Percentiles rank a stretch among this genome's conserved stretches.
phyloP scores from a whole-genome alignment of 2,329 filamentous ascomycete genomes.

The Stagonosporopsis rhizophila region DNA sequence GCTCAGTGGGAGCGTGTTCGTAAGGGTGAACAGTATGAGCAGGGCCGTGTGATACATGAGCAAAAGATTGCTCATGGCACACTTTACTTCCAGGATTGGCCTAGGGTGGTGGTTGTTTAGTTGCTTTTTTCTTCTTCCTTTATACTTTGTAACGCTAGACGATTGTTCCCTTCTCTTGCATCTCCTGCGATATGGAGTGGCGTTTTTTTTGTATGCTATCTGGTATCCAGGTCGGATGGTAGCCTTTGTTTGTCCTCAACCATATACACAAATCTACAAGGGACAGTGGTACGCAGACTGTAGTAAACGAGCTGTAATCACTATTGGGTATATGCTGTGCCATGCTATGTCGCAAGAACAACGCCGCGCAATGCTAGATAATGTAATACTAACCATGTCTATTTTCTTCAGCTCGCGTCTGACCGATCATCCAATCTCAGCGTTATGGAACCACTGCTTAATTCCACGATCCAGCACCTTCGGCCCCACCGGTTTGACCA shows the following conservation, averaged over 20 bases:
- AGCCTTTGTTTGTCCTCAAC: neutral
- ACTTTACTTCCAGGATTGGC: neutral
- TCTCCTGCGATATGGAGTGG: neutral
- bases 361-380: conserved; percentile 10
- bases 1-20: neutral
- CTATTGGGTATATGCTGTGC: neutral
- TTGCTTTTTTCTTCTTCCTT: neutral
- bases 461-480: conserved; percentile 36
- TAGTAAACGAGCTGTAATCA: neutral
- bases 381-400: conserved; percentile 1
- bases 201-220: neutral
- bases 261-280: neutral
- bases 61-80: neutral
- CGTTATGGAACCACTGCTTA: conserved; percentile 30
- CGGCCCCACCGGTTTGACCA: conserved; percentile 43
- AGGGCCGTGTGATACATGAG: neutral
- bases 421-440: conserved; percentile 8
- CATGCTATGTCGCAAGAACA: neutral
- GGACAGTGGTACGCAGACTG: neutral
- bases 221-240: neutral
- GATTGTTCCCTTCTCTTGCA: neutral
- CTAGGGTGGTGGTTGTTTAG: neutral
- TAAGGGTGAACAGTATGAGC: neutral
- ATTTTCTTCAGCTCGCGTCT: neutral
- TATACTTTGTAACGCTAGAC: neutral